Evolutionary conservation across 2,329 filamentous ascomycete genomes (phyloP).

Genomic region (Berkeleyomyces basicola): DNA sequence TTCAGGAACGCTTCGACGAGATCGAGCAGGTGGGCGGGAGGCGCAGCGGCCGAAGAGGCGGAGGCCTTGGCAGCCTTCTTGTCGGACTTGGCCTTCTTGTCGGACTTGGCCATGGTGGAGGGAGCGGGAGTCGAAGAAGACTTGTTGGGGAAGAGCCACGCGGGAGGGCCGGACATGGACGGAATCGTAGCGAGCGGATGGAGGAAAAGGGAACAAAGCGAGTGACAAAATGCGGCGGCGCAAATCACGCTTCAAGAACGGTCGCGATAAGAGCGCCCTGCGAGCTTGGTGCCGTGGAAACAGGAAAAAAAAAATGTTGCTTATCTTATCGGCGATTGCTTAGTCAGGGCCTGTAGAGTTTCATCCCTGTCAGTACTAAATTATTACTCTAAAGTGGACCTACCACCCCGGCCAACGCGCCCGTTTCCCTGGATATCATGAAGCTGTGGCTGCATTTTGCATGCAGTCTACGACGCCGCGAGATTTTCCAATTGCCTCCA

Average conservation of each 20-base stretch:
- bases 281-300: background rate
- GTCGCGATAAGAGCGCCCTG: background rate
- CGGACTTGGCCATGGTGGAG: constrained; percentile 20
- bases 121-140: constrained; percentile 13
- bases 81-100: constrained; percentile 23
- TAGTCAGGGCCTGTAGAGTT: background rate
- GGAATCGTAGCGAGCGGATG: background rate
- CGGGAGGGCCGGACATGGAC: constrained; percentile 19
- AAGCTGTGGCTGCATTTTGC: background rate
- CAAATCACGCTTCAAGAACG: background rate
- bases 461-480: background rate
- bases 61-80: constrained; percentile 19
- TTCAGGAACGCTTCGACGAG: constrained; percentile 51
- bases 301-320: background rate
- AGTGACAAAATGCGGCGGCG: background rate
- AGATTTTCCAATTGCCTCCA: background rate
- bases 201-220: background rate
- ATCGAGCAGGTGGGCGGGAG: constrained; percentile 46
- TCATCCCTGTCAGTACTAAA: background rate
- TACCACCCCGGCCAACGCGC: background rate
- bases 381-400: background rate
- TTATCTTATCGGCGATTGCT: background rate
- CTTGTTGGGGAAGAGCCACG: constrained; percentile 31
- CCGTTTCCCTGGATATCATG: background rate
- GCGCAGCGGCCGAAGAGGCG: constrained; percentile 19